phyloP scores from a whole-genome alignment of 2,329 filamentous ascomycete species.

The Colletotrichum gloeosporioides region DNA sequence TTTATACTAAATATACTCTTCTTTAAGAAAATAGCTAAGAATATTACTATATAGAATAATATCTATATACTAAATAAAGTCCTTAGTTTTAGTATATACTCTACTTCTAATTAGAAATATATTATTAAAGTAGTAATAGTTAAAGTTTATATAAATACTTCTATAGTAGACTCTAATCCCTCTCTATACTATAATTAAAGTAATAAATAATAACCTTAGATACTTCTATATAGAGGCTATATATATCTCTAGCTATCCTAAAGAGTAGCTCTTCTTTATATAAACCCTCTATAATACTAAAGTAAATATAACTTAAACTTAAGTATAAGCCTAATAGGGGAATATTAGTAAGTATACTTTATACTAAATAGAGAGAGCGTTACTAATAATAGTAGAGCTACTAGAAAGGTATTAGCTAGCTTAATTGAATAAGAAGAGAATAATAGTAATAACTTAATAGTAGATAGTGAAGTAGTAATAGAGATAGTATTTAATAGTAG shows the following conservation, averaged over 20 bases:
- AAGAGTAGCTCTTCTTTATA: not conserved
- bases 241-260: not conserved
- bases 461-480: not conserved
- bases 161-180: not conserved
- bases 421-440: too few species aligned
- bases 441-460: too few species aligned
- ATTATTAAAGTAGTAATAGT: not conserved
- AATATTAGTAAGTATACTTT: not conserved
- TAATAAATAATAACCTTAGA: not conserved
- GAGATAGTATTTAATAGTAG: not conserved
- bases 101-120: not conserved
- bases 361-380: not conserved
- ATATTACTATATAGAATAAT: not conserved
- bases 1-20: not conserved
- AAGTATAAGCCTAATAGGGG: not conserved
- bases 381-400: too few species aligned
- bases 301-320: not conserved
- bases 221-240: not conserved
- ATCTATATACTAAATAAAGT: not conserved
- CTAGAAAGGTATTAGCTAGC: too few species aligned
- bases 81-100: not conserved
- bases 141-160: not conserved
- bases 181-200: not conserved
- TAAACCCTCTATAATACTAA: not conserved
- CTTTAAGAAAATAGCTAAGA: not conserved